Evolutionary conservation across 768 basidiomycete genomes (phyloP).

Genomic region (Pholiota conissans): DNA sequence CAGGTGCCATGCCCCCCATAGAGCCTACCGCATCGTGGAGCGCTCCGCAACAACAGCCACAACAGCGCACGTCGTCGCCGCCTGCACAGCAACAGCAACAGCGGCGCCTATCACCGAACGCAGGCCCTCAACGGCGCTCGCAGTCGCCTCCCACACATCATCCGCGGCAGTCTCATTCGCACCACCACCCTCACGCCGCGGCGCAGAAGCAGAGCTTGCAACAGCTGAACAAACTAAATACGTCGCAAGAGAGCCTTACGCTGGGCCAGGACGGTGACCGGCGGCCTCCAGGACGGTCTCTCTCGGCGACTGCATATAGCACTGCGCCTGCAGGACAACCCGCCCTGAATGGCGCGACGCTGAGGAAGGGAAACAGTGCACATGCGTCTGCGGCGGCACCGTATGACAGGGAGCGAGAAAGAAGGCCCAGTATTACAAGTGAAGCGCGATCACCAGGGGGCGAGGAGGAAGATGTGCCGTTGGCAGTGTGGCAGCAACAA

Average conservation of each 20-base stretch:
- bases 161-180: not conserved
- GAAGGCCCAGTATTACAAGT: constrained; percentile 28
- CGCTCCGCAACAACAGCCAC: constrained; percentile 20
- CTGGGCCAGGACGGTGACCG: constrained; percentile 30
- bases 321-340: constrained; percentile 29
- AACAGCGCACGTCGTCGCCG: constrained; percentile 7
- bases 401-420: not conserved
- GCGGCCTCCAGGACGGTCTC: constrained; percentile 58
- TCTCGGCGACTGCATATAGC: constrained; percentile 63
- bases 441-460: constrained; percentile 34
- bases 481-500: constrained; percentile 80
- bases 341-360: constrained; percentile 45
- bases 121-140: constrained; percentile 37
- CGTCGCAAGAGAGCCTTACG: constrained; percentile 35
- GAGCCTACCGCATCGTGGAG: constrained; percentile 34
- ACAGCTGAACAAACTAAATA: constrained; percentile 34
- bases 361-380: constrained; percentile 67
- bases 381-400: constrained; percentile 46
- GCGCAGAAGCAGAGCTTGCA: constrained; percentile 23
- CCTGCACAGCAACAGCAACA: constrained; percentile 18
- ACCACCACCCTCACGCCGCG: constrained; percentile 9
- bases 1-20: constrained; percentile 63
- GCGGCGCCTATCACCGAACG: constrained; percentile 26
- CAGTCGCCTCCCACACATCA: constrained; percentile 53
- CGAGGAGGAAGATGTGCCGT: constrained; percentile 80